Base-by-base conservation (phyloP, 2,329 filamentous ascomycete species). In the Canariomyces notabilis region DNA sequence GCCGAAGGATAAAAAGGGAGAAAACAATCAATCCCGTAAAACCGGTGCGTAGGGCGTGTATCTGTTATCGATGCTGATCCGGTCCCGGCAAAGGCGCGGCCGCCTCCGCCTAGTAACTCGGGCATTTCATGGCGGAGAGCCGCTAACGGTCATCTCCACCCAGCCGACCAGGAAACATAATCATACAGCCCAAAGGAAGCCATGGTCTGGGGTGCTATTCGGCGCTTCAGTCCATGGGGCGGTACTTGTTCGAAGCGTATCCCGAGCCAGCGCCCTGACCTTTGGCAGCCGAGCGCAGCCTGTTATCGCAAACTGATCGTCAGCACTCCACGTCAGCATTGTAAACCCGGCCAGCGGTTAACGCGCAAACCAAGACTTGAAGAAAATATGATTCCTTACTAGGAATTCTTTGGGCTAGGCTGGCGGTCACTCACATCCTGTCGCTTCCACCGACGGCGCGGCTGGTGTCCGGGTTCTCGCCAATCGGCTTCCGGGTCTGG, bases 351-450 rank as follows among this genome's bases (percentile, higher is more conserved):
- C 79, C 79, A 77, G 87, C 83, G 82, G 79, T 82, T 80, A 75
- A 77, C 69, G 76, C 75, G 76, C 81, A 83, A 81, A 87, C 80
- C 79, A 85, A 83, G n/a, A 87, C 83, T 83, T 82, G 83, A 82
- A 85, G 82, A 83, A 84, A 79, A 83, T 77, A 79, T 65, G 78
- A 82, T 85, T 85, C 84, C 87, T 91, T 90, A 89, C 85, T 83
- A 87, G 80, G 82, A 85, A 83, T 80, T 74, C 74, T 74, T 76
- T 69, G 65, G 67, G 67, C 63, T 69, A 67, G 69, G 72, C 75
- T 71, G 75, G 71, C 77, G 80, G 75, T 77, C 74, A 94, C 89
- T 95, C 87, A 95, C 89, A 95, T 95, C 87, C 89, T 85, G 75
- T 89, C 85, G 77, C 83, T 88, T 73, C 83, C 83, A 68, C 83